These are phyloP conservation scores for Starmera quercuum DNA, from an alignment of 805 yeast species.

Conservation along the genomic window DNA sequence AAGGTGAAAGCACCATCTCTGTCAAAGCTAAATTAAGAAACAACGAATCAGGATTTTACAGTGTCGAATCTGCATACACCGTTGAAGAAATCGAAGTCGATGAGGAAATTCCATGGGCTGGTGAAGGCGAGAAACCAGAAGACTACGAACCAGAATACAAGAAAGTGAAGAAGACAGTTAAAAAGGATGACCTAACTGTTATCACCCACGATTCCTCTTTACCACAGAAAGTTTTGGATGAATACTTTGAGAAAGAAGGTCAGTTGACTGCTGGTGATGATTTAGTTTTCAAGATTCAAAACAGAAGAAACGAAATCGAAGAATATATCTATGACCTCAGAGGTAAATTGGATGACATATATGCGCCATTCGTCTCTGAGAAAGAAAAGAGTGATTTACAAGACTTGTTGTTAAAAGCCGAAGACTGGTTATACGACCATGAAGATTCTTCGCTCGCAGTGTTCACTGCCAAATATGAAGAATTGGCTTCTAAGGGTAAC, in stretches of 20 bases:
- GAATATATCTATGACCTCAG: slow-evolving; percentile 97
- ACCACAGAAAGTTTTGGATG: slow-evolving; percentile 46
- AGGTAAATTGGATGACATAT: slow-evolving; percentile 91
- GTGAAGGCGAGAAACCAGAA: slow-evolving; percentile 69
- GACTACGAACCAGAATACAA: slow-evolving; percentile 80
- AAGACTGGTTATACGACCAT: slow-evolving; percentile 98
- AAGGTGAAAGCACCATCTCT: slow-evolving; percentile 71
- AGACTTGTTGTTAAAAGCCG: slow-evolving; percentile 73
- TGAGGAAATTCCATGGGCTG: slow-evolving; percentile 72
- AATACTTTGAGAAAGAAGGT: slow-evolving; percentile 73
- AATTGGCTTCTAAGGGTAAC: slow-evolving; percentile 91
- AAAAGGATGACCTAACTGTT: slow-evolving; percentile 73
- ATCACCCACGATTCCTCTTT: slow-evolving; percentile 55
- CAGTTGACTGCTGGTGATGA: slow-evolving; percentile 85
- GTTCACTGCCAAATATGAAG: slow-evolving; percentile 97
- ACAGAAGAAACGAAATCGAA: slow-evolving; percentile 95
- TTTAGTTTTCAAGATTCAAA: slow-evolving; percentile 97
- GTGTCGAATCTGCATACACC: slow-evolving; percentile 90
- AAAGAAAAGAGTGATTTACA: slow-evolving; percentile 79
- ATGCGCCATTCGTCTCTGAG: slow-evolving; percentile 80
- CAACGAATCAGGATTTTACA: slow-evolving; percentile 94
- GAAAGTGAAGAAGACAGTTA: slow-evolving; percentile 88
- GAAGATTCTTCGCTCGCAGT: slow-evolving; percentile 94
- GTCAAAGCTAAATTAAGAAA: slow-evolving; percentile 92
- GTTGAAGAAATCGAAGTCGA: slow-evolving; percentile 85